Base-by-base conservation (phyloP, 2,329 filamentous ascomycete genomes). In the Fonsecaea erecta region DNA sequence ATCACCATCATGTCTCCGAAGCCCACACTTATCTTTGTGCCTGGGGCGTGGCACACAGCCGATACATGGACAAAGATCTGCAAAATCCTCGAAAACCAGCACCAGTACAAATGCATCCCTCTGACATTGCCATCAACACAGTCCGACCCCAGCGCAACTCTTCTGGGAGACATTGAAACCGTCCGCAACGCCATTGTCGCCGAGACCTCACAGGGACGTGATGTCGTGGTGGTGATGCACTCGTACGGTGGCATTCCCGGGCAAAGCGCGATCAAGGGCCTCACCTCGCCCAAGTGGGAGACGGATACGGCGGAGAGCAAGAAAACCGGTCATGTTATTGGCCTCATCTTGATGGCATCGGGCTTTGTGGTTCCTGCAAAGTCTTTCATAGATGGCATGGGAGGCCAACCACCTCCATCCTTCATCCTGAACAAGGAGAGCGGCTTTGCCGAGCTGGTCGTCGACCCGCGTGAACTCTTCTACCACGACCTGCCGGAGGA, bases 171-270 rank as follows among this genome's bases (percentile, higher is more conserved):
- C 60, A 68, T 83, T 40, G 74, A 80, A 4, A 78, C 73, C 3
- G 76, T 77, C 6, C 77, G 75, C 9, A 70, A 74, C 1, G 74
- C 74, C 0, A 80, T 83, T 11, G 46, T 66, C 1, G 61, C 54
- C 3, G 78, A 83, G 53, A 80, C 74, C 2, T 63, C 55, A 0
- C 65, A 74, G 7, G 79, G 79, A 1, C 74, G 70, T 24, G 72
- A 84, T 61, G 82, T 84, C 1, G 73, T 85, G 2, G 74, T 85
- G 4, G 70, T 83, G 2, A 77, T 75, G 1, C 82, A 85, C 71
- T 83, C 82, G 0, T 85, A 83, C 62, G 82, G 82, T 32, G 82
- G 82, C 24, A 75, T 79, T 48, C 78, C 82, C 1, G 81, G 78
- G 51, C 75, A 74, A 66, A 83, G 81, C 66, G 80, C 81, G 1